A percentile compares a stretch with the other conserved stretches of the same genome.
Conservation (phyloP, 106 monocot genomes). For the Amphibolis antarctica region DNA sequence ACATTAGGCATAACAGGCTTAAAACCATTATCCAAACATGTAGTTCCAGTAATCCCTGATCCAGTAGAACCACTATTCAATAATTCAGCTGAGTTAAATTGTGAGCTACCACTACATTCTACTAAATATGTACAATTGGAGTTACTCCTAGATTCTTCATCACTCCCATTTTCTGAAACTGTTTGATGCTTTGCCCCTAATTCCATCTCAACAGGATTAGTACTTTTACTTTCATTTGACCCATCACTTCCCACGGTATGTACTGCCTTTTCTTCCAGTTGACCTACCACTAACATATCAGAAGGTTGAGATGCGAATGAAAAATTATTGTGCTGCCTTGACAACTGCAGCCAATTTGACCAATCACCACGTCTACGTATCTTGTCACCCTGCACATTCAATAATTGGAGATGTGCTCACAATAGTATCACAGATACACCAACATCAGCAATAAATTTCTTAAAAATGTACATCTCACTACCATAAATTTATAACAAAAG, state of each 20-base stretch:
- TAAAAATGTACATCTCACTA: too few species aligned
- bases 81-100: constrained; percentile 5
- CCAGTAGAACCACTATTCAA: constrained; percentile 8
- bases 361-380: constrained; percentile 68
- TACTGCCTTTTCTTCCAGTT: neutral
- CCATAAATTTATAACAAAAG: neutral
- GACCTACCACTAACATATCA: neutral
- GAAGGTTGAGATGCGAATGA: constrained; percentile 14
- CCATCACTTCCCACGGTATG: neutral
- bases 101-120: constrained; percentile 7
- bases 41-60: neutral
- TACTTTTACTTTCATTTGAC: neutral
- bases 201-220: neutral
- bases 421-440: neutral
- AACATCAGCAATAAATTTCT: neutral
- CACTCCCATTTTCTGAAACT: neutral
- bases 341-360: constrained; percentile 40
- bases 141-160: neutral
- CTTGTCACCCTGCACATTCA: constrained; percentile 40
- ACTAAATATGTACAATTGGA: constrained; percentile 3
- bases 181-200: neutral
- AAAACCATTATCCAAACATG: neutral
- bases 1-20: constrained; percentile 5
- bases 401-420: constrained; percentile 1
- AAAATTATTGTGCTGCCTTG: neutral